Base-by-base conservation (phyloP, 1,139 yeast species). In the Hansenula sp. region DNA sequence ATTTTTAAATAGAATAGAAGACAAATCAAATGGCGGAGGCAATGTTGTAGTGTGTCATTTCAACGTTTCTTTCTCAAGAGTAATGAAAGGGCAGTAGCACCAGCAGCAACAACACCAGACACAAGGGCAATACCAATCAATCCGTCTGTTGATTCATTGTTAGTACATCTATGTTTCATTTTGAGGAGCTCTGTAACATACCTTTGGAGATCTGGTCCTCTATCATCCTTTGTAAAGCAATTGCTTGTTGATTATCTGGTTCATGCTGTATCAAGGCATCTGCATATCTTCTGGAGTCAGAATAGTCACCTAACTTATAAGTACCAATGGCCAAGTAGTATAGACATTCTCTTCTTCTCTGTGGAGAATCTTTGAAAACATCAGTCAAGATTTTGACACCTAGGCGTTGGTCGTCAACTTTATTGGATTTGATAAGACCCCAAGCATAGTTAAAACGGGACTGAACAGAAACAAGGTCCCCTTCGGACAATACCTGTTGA, bases 361-460 rank as follows among this genome's bases (percentile, higher is more conserved):
- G 77, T 0, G 96, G 93, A 0, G 85, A 84, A 42, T 80, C 89
- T 54, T 81, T 79, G 66, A 84, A 91, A 38, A 88, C 76, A 43
- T 81, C 81, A 0, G 93, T 77, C 48, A 94, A 71, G 32, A 91
- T 72, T 46, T 78, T 81, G 24, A 94, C 81, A 0, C 98, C 99
- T 44, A 83, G 73, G 53, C 83, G 76, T 59, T 88, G 96, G 48
- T 86, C 83, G 41, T 72, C 73, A 21, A 72, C 71, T 38, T 72
- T 68, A 41, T 65, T 59, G 5, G 96, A 81, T 61, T 90, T 90
- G 50, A 94, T 79, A 43, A 93, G 70, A 1, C 96, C 99, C 99
- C 99, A 94, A 1, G 97, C 96, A 58, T 87, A 88, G 65, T 93
- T 94, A 73, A 94, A 94, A 47, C 81, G 77, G 4, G 96, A 84